These are phyloP conservation scores for Didymella sp. DNA, from an alignment of 2,329 filamentous ascomycete species.

Conservation along the genomic window DNA sequence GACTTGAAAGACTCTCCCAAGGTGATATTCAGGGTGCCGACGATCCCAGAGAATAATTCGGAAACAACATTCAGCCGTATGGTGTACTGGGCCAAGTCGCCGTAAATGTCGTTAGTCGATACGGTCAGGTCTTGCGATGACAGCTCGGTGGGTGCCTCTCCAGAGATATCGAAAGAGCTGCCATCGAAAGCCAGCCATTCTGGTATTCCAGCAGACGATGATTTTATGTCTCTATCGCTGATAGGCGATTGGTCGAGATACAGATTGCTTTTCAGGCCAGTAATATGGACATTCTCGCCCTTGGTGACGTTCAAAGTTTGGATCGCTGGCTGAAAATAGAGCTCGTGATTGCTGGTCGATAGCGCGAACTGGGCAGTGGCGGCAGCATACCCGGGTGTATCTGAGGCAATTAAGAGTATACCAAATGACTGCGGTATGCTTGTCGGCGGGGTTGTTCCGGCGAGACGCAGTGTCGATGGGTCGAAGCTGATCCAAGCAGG, in stretches of 20 bases:
- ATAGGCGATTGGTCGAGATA: constrained; percentile 53
- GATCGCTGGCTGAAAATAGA: constrained; percentile 65
- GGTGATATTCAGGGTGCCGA: constrained; percentile 57
- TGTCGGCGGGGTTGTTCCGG: constrained; percentile 71
- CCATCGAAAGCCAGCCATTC: constrained; percentile 74
- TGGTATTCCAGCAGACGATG: constrained; percentile 64
- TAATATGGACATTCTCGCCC: constrained; percentile 43
- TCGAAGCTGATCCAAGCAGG: constrained; percentile 88
- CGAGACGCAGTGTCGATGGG: constrained; percentile 67
- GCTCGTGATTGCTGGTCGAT: constrained; percentile 72
- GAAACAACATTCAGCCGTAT: constrained; percentile 55
- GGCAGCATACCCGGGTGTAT: constrained; percentile 78
- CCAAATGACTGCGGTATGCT: constrained; percentile 73
- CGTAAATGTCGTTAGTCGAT: constrained; percentile 64
- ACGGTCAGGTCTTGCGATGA: constrained; percentile 69
- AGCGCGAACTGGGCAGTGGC: constrained; percentile 72
- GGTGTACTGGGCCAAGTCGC: constrained; percentile 65
- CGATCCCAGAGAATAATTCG: constrained; percentile 53
- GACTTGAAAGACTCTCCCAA: constrained; percentile 59
- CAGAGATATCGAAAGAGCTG: constrained; percentile 66
- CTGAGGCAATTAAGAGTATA: constrained; percentile 77
- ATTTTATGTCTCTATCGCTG: constrained; percentile 58
- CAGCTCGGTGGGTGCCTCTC: constrained; percentile 67
- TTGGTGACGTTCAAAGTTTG: constrained; percentile 43
- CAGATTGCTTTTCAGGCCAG: constrained; percentile 41